A percentile compares a stretch with the other conserved stretches of the same genome.
Evolutionary conservation across 208 protist species (phyloP).

Genomic region (Angomonas ambiguus): DNA sequence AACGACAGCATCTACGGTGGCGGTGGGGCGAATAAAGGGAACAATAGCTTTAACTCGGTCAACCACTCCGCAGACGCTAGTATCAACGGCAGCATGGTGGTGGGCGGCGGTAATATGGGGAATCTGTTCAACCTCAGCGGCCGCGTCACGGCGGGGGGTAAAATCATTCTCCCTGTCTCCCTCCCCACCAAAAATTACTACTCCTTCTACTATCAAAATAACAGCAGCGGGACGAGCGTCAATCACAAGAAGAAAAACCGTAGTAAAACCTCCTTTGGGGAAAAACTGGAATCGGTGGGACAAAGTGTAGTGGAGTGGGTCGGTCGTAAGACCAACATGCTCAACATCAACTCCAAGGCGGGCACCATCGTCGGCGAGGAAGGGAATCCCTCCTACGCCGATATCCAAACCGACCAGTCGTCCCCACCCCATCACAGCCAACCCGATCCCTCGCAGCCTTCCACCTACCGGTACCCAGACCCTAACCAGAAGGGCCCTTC

Average conservation of each 20-base stretch:
- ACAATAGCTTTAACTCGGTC: neutral
- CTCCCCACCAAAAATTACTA: neutral
- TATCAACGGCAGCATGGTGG: neutral
- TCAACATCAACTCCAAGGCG: neutral
- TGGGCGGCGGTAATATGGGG: neutral
- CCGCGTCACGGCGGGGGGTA: neutral
- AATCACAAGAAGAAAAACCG: neutral
- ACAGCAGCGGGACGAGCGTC: neutral
- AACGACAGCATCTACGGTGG: neutral
- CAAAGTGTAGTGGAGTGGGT: constrained; percentile 5
- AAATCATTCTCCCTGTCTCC: neutral
- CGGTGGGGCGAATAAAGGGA: neutral
- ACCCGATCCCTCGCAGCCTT: neutral
- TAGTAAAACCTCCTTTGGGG: constrained; percentile 1
- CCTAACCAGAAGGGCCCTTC: constrained; percentile 20
- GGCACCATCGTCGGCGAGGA: neutral
- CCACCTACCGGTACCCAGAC: constrained; percentile 11
- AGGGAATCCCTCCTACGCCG: neutral
- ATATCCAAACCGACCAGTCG: constrained; percentile 10
- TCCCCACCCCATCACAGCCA: neutral
- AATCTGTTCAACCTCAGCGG: neutral
- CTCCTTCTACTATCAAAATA: constrained; percentile 6
- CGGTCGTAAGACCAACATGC: neutral
- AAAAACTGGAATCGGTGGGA: constrained; percentile 7
- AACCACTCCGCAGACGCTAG: neutral